Conservation (phyloP, 148 eudicot species). For the Diospyros lotus region DNA sequence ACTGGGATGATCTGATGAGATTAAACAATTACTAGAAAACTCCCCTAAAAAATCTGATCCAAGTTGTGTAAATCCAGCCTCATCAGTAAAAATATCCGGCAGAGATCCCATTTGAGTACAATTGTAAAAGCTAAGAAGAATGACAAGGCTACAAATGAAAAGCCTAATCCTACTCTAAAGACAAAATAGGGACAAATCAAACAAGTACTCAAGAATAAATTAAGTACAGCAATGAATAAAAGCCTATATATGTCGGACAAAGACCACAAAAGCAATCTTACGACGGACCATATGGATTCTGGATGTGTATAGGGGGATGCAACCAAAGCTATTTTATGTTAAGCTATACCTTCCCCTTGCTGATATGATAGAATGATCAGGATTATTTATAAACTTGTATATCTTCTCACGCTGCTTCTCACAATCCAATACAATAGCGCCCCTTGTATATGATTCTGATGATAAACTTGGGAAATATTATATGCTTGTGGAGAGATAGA, state of each 20-base stretch:
- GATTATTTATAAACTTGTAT: slow-evolving; percentile 35
- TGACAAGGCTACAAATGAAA: neutral
- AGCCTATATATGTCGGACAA: neutral
- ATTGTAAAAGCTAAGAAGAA: neutral
- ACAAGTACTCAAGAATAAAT: neutral
- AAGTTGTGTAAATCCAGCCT: too few relatives aligned
- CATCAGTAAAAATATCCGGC: neutral
- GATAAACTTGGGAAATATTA: slow-evolving; percentile 35
- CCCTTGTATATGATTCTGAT: slow-evolving; percentile 37
- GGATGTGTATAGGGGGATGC: neutral
- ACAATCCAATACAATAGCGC: slow-evolving; percentile 37
- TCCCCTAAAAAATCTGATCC: too few relatives aligned
- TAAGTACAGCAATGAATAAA: neutral
- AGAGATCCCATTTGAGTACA: neutral
- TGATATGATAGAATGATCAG: slow-evolving; percentile 39
- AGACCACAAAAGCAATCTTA: neutral
- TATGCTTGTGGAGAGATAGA: slow-evolving; percentile 38
- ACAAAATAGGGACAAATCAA: neutral
- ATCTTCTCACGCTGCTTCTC: slow-evolving; percentile 31
- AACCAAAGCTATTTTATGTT: neutral
- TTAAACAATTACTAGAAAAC: too few relatives aligned
- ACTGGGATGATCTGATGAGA: too few relatives aligned
- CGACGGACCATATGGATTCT: neutral
- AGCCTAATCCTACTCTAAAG: neutral
- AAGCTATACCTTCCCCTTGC: slow-evolving; percentile 50